Base-by-base conservation (phyloP, 164 flowering plant species). In the Pachysandra terminalis region DNA sequence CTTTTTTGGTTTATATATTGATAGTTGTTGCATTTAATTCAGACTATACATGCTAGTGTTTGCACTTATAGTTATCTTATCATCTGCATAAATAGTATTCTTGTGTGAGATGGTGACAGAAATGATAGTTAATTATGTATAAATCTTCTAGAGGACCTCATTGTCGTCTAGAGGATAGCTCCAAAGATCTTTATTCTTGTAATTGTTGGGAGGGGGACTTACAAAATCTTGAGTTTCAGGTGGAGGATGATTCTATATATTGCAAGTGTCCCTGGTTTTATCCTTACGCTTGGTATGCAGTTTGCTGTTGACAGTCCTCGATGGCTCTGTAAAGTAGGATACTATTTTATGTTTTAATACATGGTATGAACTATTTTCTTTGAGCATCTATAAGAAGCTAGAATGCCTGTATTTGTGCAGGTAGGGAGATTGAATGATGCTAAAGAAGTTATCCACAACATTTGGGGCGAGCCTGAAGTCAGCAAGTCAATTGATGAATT, bases 231-330 rank as follows among this genome's bases (percentile, higher is more conserved):
- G 24, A 60, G 16, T 72, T 68, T 61, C 81, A 91, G 97, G 95
- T 91, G 97, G 97, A 89, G 97, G 75, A 78, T 68, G 25, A 82
- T 91, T 79, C 80, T 89, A n/a, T 87, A 87, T 69, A 73, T 89
- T 70, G 89, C 96, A 60, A 80, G 82, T 80, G 58, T 78, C 40
- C 95, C 97, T 75, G 95, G 87, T 15, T 81, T 91, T 62, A 27
- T 81, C 64, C 74, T 91, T 63, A 66, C 80, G n/a, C 67, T 84
- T 64, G 93, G 96, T 51, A 85, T 91, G 97, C 93, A 91, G 82
- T 91, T 86, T 80, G 75, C 93, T 57, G 97, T 84, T 9, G 97
- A 91, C n/a, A 91, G 97, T 72, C 96, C 97, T 48, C 96, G 96
- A 54, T 91, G 96, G 97, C 81, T 89, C 59, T 86, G 85, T 70